phyloP scores from a whole-genome alignment of 495 filamentous ascomycete species.

The Glutinoglossum americanum region DNA sequence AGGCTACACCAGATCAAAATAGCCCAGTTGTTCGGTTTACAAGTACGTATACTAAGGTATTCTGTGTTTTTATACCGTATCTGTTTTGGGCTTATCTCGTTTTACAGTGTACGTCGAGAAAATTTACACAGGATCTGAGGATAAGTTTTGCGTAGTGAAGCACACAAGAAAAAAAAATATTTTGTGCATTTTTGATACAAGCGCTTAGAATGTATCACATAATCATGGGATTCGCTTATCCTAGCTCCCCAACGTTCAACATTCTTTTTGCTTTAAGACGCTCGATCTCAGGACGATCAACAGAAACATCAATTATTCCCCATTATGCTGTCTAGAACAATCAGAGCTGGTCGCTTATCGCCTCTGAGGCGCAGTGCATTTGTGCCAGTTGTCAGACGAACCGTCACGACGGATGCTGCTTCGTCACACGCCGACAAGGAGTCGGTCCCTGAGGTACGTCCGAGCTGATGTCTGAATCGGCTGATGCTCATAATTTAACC shows the following conservation, averaged over 20 bases:
- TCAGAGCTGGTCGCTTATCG: conserved; percentile 14
- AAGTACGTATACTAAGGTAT: no score
- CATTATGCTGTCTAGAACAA: conserved; percentile 4
- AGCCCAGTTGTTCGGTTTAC: no score
- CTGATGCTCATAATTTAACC: neutral
- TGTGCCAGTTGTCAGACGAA: conserved; percentile 36
- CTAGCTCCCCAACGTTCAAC: conserved; percentile 1
- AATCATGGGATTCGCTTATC: neutral
- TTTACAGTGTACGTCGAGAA: no score
- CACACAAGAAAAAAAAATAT: no score
- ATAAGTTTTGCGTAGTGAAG: no score
- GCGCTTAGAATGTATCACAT: no score
- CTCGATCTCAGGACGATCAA: neutral
- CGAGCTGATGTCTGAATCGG: neutral
- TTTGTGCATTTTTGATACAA: no score
- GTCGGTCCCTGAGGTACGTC: conserved; percentile 44
- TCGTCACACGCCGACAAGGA: conserved; percentile 72
- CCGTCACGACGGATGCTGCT: conserved; percentile 87
- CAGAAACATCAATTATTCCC: neutral
- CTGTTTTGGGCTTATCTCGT: no score
- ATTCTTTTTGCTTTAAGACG: neutral
- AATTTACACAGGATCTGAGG: no score
- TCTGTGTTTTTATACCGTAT: no score
- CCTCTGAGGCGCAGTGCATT: conserved; percentile 32
- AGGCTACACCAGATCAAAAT: no score